Evolutionary conservation across 495 filamentous ascomycete species (phyloP).

Genomic region (Aspergillus egyptiacus): DNA sequence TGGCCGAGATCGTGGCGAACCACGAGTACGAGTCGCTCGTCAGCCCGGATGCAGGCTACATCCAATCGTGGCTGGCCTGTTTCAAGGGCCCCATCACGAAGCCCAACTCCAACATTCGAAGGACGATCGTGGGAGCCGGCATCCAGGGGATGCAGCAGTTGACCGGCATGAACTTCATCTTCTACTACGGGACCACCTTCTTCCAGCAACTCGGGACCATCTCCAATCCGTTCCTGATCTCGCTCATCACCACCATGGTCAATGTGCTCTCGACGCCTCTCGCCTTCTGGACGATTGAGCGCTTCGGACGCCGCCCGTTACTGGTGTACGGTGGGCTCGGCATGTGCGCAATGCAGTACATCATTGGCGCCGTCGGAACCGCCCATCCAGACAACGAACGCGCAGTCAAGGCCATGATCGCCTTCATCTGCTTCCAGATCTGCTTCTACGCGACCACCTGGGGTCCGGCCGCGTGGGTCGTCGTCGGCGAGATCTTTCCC

Average conservation of each 20-base stretch:
- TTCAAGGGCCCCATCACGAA: conserved; percentile 62
- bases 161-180: conserved; percentile 54
- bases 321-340: conserved; percentile 60
- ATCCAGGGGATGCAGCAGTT: conserved; percentile 50
- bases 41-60: conserved; percentile 13
- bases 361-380: conserved; percentile 65
- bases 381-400: conserved; percentile 48
- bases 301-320: conserved; percentile 58
- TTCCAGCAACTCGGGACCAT: conserved; percentile 54
- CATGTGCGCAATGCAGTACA: conserved; percentile 64
- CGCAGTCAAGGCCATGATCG: conserved; percentile 49
- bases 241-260: conserved; percentile 66
- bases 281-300: conserved; percentile 63
- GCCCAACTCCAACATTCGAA: too few relatives aligned
- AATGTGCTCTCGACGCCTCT: conserved; percentile 67
- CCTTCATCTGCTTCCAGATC: conserved; percentile 10
- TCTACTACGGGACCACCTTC: conserved; percentile 70
- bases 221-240: conserved; percentile 58
- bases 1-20: conserved; percentile 4
- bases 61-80: too few relatives aligned
- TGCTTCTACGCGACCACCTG: conserved; percentile 48
- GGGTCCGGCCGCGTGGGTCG: conserved; percentile 77
- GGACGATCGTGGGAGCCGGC: conserved; percentile 57
- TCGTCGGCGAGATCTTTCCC: conserved; percentile 75
- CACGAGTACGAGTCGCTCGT: not conserved